phyloP scores from a whole-genome alignment of 306 rosid genomes.

The Cotoneaster glaucophyllus region DNA sequence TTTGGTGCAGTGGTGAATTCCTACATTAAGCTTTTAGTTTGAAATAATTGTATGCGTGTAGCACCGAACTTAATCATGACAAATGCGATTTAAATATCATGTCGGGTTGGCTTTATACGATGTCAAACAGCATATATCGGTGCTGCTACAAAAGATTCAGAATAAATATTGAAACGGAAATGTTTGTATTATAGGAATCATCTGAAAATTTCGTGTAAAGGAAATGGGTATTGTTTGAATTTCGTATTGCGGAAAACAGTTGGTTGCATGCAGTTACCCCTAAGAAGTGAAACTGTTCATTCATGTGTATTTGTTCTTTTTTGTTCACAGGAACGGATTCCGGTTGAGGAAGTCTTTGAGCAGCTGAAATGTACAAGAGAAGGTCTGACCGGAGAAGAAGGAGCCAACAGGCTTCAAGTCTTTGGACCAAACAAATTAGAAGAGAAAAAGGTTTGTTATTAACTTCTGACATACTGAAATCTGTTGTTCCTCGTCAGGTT shows the following conservation, averaged over 20 bases:
- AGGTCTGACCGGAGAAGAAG: constrained; percentile 80
- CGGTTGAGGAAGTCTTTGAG: constrained; percentile 89
- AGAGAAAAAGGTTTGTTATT: constrained; percentile 66
- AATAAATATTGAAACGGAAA: background rate
- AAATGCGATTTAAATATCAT: background rate
- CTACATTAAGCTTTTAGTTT: background rate
- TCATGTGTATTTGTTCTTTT: background rate
- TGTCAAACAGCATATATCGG: background rate
- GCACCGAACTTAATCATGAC: background rate
- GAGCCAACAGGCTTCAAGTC: constrained; percentile 75
- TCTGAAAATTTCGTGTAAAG: background rate
- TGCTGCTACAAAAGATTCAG: background rate
- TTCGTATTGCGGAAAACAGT: background rate
- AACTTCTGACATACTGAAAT: background rate
- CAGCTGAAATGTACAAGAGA: constrained; percentile 76
- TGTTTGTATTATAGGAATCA: background rate
- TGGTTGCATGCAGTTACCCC: background rate
- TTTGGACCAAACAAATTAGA: constrained; percentile 98
- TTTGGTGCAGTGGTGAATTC: background rate
- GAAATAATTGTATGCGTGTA: background rate
- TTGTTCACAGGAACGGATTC: constrained; percentile 65
- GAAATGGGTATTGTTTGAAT: background rate
- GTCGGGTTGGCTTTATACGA: background rate
- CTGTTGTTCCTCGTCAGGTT: background rate
- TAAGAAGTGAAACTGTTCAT: background rate